A percentile compares a stretch with the other conserved stretches of the same genome.
phyloP scores from a whole-genome alignment of 768 basidiomycete species.

The Termitomyces sp. region DNA sequence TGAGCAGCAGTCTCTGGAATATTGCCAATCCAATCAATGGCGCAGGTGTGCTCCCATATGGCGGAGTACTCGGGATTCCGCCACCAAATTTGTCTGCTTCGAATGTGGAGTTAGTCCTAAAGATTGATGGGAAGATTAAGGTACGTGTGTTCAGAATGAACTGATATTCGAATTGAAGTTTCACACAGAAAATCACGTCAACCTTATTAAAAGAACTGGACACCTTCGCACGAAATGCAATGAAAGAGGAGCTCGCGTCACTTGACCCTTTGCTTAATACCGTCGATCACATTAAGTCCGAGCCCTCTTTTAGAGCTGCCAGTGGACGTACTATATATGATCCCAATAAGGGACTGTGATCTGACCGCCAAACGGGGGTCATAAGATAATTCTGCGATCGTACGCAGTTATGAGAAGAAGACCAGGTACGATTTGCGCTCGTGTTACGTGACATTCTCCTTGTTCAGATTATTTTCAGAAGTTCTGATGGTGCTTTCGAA shows the following conservation, averaged over 20 bases:
- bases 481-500: neutral
- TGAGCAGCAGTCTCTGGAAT: conserved; percentile 62
- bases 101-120: conserved; percentile 69
- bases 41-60: conserved; percentile 22
- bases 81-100: conserved; percentile 55
- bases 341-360: conserved; percentile 9
- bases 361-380: neutral
- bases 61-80: conserved; percentile 30
- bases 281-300: conserved; percentile 1
- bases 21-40: conserved; percentile 51
- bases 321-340: conserved; percentile 7
- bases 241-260: conserved; percentile 78
- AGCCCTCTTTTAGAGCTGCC: neutral
- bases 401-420: neutral
- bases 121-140: conserved; percentile 83
- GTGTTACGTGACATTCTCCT: neutral
- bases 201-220: conserved; percentile 81
- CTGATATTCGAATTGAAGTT: neutral
- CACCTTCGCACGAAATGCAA: conserved; percentile 70
- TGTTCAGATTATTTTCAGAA: neutral
- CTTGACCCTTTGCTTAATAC: conserved; percentile 68
- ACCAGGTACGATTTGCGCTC: neutral
- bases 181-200: conserved; percentile 79
- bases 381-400: neutral
- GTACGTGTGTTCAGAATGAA: conserved; percentile 31